Evolutionary conservation across 2,329 filamentous ascomycete species (phyloP).

Genomic region (Fusarium luffae): DNA sequence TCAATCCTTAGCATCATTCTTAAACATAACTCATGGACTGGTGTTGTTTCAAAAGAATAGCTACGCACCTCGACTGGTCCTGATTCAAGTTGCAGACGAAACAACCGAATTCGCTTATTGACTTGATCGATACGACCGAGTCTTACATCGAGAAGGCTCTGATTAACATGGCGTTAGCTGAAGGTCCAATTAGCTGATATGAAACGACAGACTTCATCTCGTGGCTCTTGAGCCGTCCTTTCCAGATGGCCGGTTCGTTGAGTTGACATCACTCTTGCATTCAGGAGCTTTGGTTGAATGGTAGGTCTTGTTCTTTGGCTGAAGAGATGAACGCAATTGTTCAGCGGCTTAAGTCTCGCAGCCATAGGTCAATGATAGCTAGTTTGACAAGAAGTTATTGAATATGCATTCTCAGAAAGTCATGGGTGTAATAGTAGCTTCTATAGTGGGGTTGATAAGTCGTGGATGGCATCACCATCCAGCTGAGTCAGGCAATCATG

Average conservation of each 20-base stretch:
- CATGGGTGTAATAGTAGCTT: neutral
- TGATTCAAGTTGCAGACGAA: conserved; percentile 69
- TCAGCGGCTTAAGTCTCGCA: neutral
- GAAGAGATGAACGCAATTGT: neutral
- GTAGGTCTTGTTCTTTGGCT: neutral
- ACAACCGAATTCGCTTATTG: conserved; percentile 75
- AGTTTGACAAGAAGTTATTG: neutral
- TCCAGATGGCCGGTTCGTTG: conserved; percentile 38
- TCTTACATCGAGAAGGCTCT: conserved; percentile 70
- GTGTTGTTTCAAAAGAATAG: neutral
- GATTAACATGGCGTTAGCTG: neutral
- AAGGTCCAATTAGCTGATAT: neutral
- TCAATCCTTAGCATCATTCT: no score
- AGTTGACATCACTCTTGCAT: conserved; percentile 28
- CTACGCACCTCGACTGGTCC: conserved; percentile 59
- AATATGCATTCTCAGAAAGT: neutral
- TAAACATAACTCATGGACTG: no score
- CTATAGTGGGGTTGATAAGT: conserved; percentile 25
- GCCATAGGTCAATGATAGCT: conserved; percentile 1
- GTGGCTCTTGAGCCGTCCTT: conserved; percentile 72
- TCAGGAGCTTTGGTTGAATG: neutral
- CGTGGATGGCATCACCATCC: neutral
- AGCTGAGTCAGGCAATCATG: conserved; percentile 28
- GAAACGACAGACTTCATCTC: conserved; percentile 62
- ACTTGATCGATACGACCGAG: conserved; percentile 71